Percentiles rank a stretch among this genome's conserved stretches.
phyloP scores from a whole-genome alignment of 2,329 filamentous ascomycete species.

The Saccharata proteae region DNA sequence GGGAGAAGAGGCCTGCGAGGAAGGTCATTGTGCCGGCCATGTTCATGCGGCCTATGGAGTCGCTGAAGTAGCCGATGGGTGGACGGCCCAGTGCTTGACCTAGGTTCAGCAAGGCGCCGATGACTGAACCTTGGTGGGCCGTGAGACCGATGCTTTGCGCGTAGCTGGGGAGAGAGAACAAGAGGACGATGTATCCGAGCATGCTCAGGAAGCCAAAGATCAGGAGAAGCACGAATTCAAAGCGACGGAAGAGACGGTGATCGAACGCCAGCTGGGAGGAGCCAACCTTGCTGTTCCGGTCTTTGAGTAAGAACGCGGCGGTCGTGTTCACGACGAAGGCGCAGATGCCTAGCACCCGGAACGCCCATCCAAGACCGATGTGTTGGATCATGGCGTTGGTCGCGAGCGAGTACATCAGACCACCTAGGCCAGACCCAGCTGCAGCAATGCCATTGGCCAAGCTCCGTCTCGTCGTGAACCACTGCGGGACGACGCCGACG shows the following conservation, averaged over 20 bases:
- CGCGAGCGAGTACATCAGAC: conserved; percentile 55
- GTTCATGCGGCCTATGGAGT: conserved; percentile 59
- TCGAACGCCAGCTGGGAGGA: conserved; percentile 51
- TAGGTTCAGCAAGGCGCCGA: conserved; percentile 62
- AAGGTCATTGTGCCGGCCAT: conserved; percentile 56
- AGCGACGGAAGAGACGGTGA: conserved; percentile 45
- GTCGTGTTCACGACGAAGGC: conserved; percentile 51
- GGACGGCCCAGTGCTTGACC: conserved; percentile 57
- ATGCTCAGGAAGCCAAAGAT: conserved; percentile 60
- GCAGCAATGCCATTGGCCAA: conserved; percentile 58
- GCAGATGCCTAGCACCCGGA: conserved; percentile 49
- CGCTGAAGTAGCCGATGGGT: conserved; percentile 59
- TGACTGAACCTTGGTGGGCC: conserved; percentile 54
- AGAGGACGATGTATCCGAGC: conserved; percentile 62
- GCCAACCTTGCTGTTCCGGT: conserved; percentile 48
- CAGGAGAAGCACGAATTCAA: conserved; percentile 53
- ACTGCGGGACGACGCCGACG: conserved; percentile 58
- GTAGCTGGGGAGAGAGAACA: conserved; percentile 67
- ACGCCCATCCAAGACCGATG: conserved; percentile 55
- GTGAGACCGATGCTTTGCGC: conserved; percentile 55
- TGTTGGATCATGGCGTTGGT: conserved; percentile 55
- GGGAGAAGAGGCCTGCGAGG: conserved; percentile 49
- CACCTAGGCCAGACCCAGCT: conserved; percentile 64
- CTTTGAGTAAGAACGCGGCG: conserved; percentile 52
- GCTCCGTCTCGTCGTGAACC: conserved; percentile 57